Base-by-base conservation (phyloP, 805 yeast genomes). In the Yueomyces sinensis region DNA sequence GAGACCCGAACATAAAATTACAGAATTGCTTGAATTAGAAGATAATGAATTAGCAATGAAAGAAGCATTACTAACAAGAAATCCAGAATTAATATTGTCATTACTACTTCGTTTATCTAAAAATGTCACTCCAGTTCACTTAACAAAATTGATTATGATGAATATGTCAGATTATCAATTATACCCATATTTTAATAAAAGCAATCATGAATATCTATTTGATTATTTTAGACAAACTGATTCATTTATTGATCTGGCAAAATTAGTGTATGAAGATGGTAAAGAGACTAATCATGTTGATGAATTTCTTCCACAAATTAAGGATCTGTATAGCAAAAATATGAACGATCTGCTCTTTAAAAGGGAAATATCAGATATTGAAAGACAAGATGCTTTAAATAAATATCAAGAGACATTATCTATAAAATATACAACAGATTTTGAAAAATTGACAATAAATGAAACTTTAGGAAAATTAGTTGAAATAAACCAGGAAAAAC, bases 191-290 rank as follows among this genome's bases (percentile, higher is more conserved):
- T 42, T 58, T 50, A 46, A 63, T 41, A 43, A 47, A 24, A 27
- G 49, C 18, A 63, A 68, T 33, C 37, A 42, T 2, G 62, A 61
- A 16, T 46, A 67, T 13, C 52, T 76, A 3, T 61, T 60, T 39
- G 78, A 74, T 41, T 77, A 65, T 42, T 74, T 65, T 42, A 71
- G 74, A 41, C 86, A 80, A 44, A 76, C 73, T 32, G 93, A 81
- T 44, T 59, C 67, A 14, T 59, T 66, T 14, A 43, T 62, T 5
- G 76, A 69, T 3, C 48, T 66, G 32, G 68, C 74, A 3, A 57
- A 61, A 32, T 45, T 66, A 27, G 54, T 68, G 3, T 45, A 73
- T 22, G 33, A 38, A 9, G 54, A 52, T 33, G 52, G 52, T 3
- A 41, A 36, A 29, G 24, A 46, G n/a, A 34, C 61, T 33, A 68